A percentile compares a stretch with the other conserved stretches of the same genome.
These are phyloP conservation scores for Lipomyces anomalus DNA, from an alignment of 805 yeast species.

Conservation along the genomic window DNA sequence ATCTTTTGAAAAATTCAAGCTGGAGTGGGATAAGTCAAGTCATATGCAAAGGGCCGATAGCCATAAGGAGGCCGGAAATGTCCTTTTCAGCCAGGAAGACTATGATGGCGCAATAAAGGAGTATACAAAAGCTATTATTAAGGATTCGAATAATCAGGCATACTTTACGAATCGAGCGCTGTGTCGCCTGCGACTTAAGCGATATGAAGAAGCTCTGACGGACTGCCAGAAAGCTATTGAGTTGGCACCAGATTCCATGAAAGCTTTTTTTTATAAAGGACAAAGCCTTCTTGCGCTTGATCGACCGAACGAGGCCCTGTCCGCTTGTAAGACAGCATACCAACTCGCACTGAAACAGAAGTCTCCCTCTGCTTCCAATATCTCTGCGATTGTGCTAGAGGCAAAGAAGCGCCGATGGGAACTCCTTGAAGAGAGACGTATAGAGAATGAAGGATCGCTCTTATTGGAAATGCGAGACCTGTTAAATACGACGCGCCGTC, in stretches of 20 bases:
- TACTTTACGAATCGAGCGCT: constrained; percentile 31
- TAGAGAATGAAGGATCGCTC: constrained; percentile 23
- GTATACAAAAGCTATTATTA: constrained; percentile 21
- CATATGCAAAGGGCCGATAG: constrained; percentile 10
- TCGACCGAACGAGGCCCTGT: constrained; percentile 29
- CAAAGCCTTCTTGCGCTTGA: constrained; percentile 27
- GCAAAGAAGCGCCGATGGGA: constrained; percentile 29
- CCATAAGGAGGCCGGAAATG: constrained; percentile 27
- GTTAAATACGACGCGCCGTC: constrained; percentile 13
- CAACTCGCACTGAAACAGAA: constrained; percentile 25
- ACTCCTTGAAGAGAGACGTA: constrained; percentile 25
- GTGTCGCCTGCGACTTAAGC: constrained; percentile 25
- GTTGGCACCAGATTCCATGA: constrained; percentile 22
- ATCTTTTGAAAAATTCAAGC: too few species aligned
- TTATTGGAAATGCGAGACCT: constrained; percentile 27
- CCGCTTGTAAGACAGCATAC: constrained; percentile 29
- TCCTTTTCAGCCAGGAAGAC: constrained; percentile 26
- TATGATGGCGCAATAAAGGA: constrained; percentile 29
- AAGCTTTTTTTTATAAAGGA: constrained; percentile 23
- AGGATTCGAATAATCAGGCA: constrained; percentile 25
- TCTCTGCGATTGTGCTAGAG: constrained; percentile 26
- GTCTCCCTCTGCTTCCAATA: constrained; percentile 29
- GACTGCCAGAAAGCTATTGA: constrained; percentile 30
- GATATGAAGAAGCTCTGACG: constrained; percentile 25
- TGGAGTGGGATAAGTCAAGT: not conserved